phyloP scores from a whole-genome alignment of 208 protist genomes.

The Lotmaria passim region DNA sequence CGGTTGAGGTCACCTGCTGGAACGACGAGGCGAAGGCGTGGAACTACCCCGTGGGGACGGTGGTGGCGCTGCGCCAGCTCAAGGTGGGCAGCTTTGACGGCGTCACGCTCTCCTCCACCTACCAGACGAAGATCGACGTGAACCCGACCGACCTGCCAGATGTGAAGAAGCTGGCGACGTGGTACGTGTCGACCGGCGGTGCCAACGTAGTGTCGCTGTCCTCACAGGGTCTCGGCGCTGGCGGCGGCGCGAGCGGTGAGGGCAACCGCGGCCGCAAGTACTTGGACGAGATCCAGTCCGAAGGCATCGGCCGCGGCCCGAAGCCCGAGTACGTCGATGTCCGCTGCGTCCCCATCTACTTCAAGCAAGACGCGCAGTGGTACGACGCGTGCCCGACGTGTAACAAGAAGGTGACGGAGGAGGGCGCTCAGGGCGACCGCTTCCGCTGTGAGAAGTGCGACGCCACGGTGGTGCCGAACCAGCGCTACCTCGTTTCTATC shows the following conservation, averaged over 20 bases:
- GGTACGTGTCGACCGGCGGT: constrained; percentile 87
- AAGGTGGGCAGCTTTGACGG: constrained; percentile 88
- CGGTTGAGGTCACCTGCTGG: constrained; percentile 91
- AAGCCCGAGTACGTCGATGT: constrained; percentile 91
- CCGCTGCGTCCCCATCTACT: constrained; percentile 89
- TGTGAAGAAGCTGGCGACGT: constrained; percentile 84
- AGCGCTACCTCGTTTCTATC: constrained; percentile 90
- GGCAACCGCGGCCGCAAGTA: constrained; percentile 84
- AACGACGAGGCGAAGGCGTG: constrained; percentile 86
- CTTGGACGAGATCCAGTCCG: constrained; percentile 79
- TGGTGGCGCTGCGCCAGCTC: constrained; percentile 84
- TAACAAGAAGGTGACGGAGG: constrained; percentile 91
- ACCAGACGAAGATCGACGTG: constrained; percentile 83
- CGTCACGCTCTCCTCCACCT: constrained; percentile 83
- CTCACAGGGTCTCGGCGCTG: constrained; percentile 43
- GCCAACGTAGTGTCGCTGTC: constrained; percentile 82
- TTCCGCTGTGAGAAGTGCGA: constrained; percentile 93
- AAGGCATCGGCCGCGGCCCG: constrained; percentile 73
- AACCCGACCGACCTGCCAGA: constrained; percentile 80
- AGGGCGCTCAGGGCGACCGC: constrained; percentile 76
- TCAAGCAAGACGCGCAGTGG: constrained; percentile 91
- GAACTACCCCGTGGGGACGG: constrained; percentile 61
- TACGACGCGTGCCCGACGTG: constrained; percentile 92
- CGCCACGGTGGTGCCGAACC: constrained; percentile 60
- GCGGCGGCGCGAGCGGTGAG: constrained; percentile 48